Evolutionary conservation across 768 basidiomycete genomes (phyloP).

Genomic region (Pseudohyphozyma bogoriensis): DNA sequence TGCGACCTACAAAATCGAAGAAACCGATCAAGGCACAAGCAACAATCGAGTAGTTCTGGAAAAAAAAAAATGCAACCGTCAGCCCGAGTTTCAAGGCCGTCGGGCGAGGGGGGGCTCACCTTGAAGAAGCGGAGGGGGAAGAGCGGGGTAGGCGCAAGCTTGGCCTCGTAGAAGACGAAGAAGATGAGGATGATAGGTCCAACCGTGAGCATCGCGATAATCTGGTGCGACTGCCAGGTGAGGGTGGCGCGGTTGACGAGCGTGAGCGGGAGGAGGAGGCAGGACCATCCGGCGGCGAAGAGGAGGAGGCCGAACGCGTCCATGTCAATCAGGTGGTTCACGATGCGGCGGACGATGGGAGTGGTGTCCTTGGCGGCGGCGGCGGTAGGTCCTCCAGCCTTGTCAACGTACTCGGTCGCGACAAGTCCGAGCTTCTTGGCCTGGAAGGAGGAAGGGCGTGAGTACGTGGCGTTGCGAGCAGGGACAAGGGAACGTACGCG

Average conservation of each 20-base stretch:
- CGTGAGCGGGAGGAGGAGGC: slow-evolving; percentile 29
- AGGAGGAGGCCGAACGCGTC: slow-evolving; percentile 31
- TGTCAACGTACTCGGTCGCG: slow-evolving; percentile 22
- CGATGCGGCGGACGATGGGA: background rate
- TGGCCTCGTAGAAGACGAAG: slow-evolving; percentile 41
- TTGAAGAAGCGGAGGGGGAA: slow-evolving; percentile 53
- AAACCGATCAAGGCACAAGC: slow-evolving; percentile 51
- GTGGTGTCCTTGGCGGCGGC: slow-evolving; percentile 11
- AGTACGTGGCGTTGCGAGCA: background rate
- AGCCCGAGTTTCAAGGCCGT: no score
- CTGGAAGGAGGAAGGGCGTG: background rate
- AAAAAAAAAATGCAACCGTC: no score
- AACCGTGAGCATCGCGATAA: slow-evolving; percentile 31
- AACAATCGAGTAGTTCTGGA: slow-evolving; percentile 51
- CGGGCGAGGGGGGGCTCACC: no score
- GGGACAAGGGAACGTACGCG: background rate
- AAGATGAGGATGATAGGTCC: slow-evolving; percentile 27
- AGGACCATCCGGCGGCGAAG: slow-evolving; percentile 29
- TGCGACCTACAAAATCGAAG: slow-evolving; percentile 54
- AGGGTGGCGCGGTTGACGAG: slow-evolving; percentile 12
- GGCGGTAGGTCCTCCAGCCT: slow-evolving; percentile 6
- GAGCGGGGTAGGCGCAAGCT: slow-evolving; percentile 51
- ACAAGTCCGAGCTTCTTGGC: slow-evolving; percentile 29
- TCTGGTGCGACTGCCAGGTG: slow-evolving; percentile 16
- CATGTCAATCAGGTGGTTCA: slow-evolving; percentile 19